Evolutionary conservation across 2,329 filamentous ascomycete genomes (phyloP).

Genomic region (Penicillium sclerotiorum): DNA sequence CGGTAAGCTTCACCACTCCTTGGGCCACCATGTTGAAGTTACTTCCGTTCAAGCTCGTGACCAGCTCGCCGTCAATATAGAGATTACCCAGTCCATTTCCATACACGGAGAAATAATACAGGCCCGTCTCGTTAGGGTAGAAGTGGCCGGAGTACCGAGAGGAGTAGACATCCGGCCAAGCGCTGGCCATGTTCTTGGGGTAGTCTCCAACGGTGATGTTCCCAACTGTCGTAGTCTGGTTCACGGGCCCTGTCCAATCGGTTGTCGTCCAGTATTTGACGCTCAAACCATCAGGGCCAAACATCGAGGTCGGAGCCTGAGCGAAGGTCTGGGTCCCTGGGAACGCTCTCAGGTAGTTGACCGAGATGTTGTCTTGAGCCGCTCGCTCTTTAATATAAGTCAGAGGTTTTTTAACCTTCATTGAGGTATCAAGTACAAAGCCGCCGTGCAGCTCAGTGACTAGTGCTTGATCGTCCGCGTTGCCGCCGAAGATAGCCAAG

Average conservation of each 20-base stretch:
- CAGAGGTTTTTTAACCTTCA: background rate
- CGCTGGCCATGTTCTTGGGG: background rate
- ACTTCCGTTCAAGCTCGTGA: background rate
- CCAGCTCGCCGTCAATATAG: background rate
- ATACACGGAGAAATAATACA: background rate
- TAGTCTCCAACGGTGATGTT: background rate
- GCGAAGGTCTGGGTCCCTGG: conserved; percentile 2
- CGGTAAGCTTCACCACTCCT: conserved; percentile 1
- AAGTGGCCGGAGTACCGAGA: background rate
- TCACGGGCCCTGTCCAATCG: conserved; percentile 1
- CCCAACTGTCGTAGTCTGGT: background rate
- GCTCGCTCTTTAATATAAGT: background rate
- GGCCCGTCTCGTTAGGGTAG: background rate
- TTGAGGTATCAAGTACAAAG: conserved; percentile 1
- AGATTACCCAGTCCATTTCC: conserved; percentile 1
- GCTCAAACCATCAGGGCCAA: background rate
- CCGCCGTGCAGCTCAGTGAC: conserved; percentile 2
- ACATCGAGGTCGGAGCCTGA: background rate
- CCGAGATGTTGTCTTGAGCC: conserved; percentile 1
- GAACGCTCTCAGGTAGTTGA: conserved; percentile 1
- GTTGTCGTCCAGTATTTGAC: conserved; percentile 1
- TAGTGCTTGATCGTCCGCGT: background rate
- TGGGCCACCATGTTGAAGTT: conserved; percentile 1
- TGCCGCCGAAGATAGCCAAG: background rate
- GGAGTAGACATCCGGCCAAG: background rate